Evolutionary conservation across 2,329 filamentous ascomycete genomes (phyloP).

Genomic region (Cercospora brassicicola): DNA sequence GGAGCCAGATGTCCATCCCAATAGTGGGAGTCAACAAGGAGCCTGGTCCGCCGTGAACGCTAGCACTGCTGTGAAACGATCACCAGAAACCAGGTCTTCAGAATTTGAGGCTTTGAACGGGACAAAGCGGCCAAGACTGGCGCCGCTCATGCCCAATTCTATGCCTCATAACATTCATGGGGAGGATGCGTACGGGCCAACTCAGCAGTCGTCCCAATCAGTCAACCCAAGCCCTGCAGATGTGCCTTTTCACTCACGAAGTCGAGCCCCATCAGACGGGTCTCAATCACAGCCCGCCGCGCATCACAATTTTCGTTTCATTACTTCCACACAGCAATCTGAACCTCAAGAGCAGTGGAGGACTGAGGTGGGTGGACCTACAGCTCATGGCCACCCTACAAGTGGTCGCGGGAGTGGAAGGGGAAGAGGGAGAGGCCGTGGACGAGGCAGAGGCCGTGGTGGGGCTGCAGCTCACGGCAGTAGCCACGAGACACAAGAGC

Average conservation of each 20-base stretch:
- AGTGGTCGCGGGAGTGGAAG: slow-evolving; percentile 25
- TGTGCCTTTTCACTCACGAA: slow-evolving; percentile 23
- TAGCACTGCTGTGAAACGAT: slow-evolving; percentile 45
- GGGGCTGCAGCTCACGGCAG: slow-evolving; percentile 34
- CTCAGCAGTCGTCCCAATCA: slow-evolving; percentile 23
- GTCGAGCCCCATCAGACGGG: slow-evolving; percentile 39
- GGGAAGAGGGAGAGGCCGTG: slow-evolving; percentile 39
- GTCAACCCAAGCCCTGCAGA: slow-evolving; percentile 17
- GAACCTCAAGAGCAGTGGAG: slow-evolving; percentile 38
- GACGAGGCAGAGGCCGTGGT: slow-evolving; percentile 44
- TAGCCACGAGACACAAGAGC: slow-evolving; percentile 29
- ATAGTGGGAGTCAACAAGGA: slow-evolving; percentile 22
- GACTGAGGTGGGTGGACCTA: slow-evolving; percentile 23
- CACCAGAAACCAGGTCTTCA: slow-evolving; percentile 39
- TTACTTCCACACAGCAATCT: slow-evolving; percentile 35
- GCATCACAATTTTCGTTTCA: slow-evolving; percentile 36
- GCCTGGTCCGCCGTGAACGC: slow-evolving; percentile 51
- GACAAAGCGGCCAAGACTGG: slow-evolving; percentile 49
- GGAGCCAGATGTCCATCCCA: slow-evolving; percentile 23
- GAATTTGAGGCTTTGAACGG: slow-evolving; percentile 39
- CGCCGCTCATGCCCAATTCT: slow-evolving; percentile 36
- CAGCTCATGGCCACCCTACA: slow-evolving; percentile 5
- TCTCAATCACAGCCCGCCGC: slow-evolving; percentile 31
- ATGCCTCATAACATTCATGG: slow-evolving; percentile 40
- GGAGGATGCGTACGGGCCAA: slow-evolving; percentile 28